phyloP scores from a whole-genome alignment of 2,329 filamentous ascomycete species.

The Beauveria bassiana region DNA sequence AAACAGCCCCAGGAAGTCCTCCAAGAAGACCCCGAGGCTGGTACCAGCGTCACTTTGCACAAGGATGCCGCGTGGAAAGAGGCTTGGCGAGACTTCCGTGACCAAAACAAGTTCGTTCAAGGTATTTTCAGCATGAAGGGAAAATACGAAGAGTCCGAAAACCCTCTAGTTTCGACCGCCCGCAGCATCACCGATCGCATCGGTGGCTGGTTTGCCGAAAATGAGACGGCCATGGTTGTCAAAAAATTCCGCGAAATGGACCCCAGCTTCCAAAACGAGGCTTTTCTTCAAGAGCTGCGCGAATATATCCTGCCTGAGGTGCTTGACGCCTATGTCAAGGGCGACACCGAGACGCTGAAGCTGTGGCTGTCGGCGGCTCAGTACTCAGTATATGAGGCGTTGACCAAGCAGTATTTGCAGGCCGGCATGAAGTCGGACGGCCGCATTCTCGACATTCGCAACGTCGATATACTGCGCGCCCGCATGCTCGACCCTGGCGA shows the following conservation, averaged over 20 bases:
- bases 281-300: constrained; percentile 88
- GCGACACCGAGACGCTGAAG: constrained; percentile 82
- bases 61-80: constrained; percentile 98
- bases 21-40: constrained; percentile 86
- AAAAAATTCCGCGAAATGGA: constrained; percentile 98
- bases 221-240: constrained; percentile 94
- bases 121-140: constrained; percentile 78
- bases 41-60: constrained; percentile 89
- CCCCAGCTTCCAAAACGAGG: constrained; percentile 87
- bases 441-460: constrained; percentile 87
- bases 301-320: constrained; percentile 98
- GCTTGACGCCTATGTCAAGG: constrained; percentile 95
- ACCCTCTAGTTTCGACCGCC: constrained; percentile 86
- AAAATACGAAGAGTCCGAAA: constrained; percentile 93
- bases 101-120: constrained; percentile 82
- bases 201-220: constrained; percentile 95
- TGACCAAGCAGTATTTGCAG: constrained; percentile 92
- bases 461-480: constrained; percentile 80
- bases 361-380: constrained; percentile 95
- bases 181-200: constrained; percentile 90
- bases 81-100: constrained; percentile 93
- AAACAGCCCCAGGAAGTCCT: constrained; percentile 51
- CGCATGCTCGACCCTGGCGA: constrained; percentile 78
- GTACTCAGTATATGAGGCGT: constrained; percentile 92
- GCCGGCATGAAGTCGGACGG: constrained; percentile 92